Percentiles rank a stretch among this genome's conserved stretches.
phyloP scores from a whole-genome alignment of 129 eudicot genomes.

The Oenanthe sinensis region DNA sequence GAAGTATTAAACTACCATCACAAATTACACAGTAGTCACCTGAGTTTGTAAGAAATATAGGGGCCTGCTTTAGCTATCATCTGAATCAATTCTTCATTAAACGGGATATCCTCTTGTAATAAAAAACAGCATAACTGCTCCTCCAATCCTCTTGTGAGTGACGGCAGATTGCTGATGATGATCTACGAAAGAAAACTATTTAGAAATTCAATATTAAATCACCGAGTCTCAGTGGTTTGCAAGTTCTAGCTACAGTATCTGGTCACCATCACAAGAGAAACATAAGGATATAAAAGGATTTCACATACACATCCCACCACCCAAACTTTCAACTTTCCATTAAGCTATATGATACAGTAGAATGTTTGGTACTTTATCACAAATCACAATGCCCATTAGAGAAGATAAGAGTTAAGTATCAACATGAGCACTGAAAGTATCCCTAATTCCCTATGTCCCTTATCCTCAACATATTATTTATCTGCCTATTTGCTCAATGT shows the following conservation, averaged over 20 bases:
- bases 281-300: background rate
- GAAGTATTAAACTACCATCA: background rate
- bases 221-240: no score
- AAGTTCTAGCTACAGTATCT: background rate
- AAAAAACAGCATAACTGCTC: slow-evolving; percentile 46
- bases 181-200: slow-evolving; percentile 30
- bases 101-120: slow-evolving; percentile 31
- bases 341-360: background rate
- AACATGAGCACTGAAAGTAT: background rate
- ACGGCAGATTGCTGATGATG: slow-evolving; percentile 60
- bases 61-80: slow-evolving; percentile 59
- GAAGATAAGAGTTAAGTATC: background rate
- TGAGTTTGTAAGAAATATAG: slow-evolving; percentile 36
- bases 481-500: no score
- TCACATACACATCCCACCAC: background rate
- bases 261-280: background rate
- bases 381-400: background rate
- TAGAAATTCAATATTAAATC: background rate
- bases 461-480: no score
- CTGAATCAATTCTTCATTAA: slow-evolving; percentile 53
- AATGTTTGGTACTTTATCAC: background rate
- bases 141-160: slow-evolving; percentile 71
- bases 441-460: background rate
- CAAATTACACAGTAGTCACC: slow-evolving; percentile 32
- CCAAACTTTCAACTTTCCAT: background rate